These are phyloP conservation scores for Sporothrix inflata DNA, from an alignment of 2,329 filamentous ascomycete species.

Conservation along the genomic window DNA sequence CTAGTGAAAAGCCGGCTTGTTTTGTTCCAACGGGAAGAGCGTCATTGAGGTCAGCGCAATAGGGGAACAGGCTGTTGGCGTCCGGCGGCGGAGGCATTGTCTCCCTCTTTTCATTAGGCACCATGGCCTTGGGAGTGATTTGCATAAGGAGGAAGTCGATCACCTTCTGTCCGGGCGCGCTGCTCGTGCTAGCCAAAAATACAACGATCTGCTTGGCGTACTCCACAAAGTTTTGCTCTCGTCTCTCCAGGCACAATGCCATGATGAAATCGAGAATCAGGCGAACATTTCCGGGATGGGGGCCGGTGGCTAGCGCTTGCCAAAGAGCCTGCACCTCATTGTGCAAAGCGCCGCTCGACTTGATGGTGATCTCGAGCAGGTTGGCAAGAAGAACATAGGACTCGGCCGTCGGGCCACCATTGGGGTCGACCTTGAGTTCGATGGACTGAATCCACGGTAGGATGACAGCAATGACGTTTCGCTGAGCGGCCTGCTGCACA, in stretches of 20 bases:
- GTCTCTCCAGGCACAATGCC: constrained; percentile 84
- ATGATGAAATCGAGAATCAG: constrained; percentile 97
- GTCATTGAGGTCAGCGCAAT: constrained; percentile 81
- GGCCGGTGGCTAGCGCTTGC: constrained; percentile 93
- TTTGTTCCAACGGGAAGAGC: constrained; percentile 87
- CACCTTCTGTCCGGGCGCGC: constrained; percentile 80
- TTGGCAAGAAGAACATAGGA: constrained; percentile 97
- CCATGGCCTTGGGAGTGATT: constrained; percentile 95
- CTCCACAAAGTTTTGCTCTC: constrained; percentile 97
- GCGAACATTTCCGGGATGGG: constrained; percentile 90
- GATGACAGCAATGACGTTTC: constrained; percentile 92
- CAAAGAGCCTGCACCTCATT: constrained; percentile 97
- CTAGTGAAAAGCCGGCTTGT: constrained; percentile 86
- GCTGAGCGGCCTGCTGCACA: constrained; percentile 77
- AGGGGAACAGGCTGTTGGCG: constrained; percentile 76
- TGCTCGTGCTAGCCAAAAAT: constrained; percentile 80
- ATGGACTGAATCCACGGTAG: constrained; percentile 96
- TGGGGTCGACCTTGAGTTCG: constrained; percentile 88
- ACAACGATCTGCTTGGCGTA: constrained; percentile 98
- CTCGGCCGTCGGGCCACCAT: constrained; percentile 83
- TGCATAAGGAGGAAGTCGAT: constrained; percentile 92
- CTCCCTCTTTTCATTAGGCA: constrained; percentile 80
- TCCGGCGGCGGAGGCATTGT: constrained; percentile 56
- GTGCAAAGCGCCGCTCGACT: constrained; percentile 82
- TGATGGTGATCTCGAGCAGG: constrained; percentile 93